Percentiles rank a stretch among this genome's conserved stretches.
Conservation (phyloP, 108 stramenopile genomes). For the Conticribra guillardii region DNA sequence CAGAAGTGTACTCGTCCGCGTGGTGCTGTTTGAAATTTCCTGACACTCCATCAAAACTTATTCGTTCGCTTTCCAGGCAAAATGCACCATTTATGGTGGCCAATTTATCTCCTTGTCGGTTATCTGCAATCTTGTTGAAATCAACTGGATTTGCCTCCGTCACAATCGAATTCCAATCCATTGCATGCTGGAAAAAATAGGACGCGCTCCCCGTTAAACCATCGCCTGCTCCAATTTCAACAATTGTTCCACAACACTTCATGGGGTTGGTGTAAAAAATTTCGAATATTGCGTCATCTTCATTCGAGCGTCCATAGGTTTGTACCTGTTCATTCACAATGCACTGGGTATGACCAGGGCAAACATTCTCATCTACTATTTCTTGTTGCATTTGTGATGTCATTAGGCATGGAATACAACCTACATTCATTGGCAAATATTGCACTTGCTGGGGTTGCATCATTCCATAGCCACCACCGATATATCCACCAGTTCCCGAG, state of each 20-base stretch:
- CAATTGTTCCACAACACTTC: conserved; percentile 56
- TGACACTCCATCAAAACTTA: conserved; percentile 31
- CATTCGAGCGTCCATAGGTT: conserved; percentile 43
- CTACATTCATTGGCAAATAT: background rate
- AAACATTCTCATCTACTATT: too few relatives aligned
- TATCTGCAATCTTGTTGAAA: conserved; percentile 30
- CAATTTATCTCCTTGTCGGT: conserved; percentile 39
- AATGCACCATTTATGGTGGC: conserved; percentile 41
- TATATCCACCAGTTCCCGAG: background rate
- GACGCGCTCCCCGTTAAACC: conserved; percentile 30
- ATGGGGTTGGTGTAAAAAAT: conserved; percentile 58
- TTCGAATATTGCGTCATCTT: conserved; percentile 61
- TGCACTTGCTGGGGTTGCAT: too few relatives aligned
- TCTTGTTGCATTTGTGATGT: conserved; percentile 1
- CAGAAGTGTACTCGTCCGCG: conserved; percentile 32
- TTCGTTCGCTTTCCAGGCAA: conserved; percentile 38
- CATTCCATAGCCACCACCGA: background rate
- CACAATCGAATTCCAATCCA: conserved; percentile 54
- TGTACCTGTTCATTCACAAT: conserved; percentile 43
- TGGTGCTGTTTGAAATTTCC: conserved; percentile 19
- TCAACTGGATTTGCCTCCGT: conserved; percentile 52
- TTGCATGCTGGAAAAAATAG: conserved; percentile 52
- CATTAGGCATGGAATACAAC: background rate
- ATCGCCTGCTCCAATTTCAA: conserved; percentile 59
- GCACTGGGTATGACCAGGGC: conserved; percentile 6